phyloP scores from a whole-genome alignment of 257 asterid species.

The Coffea eugenioides region DNA sequence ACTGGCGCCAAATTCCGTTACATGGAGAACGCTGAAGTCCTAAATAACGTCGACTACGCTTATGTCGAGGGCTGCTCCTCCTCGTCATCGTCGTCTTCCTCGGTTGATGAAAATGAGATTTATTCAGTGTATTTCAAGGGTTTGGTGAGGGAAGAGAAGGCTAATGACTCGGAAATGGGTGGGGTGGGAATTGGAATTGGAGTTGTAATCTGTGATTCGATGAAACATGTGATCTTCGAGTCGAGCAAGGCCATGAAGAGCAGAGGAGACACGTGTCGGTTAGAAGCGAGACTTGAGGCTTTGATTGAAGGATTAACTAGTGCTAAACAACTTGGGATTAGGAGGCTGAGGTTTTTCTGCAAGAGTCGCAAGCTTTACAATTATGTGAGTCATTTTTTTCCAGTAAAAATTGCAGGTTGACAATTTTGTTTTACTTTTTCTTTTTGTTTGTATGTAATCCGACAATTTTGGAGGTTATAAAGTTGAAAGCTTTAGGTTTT shows the following conservation, averaged over 20 bases:
- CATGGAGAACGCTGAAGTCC: not conserved
- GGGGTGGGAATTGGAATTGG: not conserved
- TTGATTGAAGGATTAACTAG: not conserved
- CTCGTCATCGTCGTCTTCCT: not conserved
- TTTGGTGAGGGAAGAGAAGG: not conserved
- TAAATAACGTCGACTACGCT: not conserved
- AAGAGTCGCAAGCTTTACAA: not conserved
- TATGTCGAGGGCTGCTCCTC: not conserved
- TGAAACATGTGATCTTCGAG: not conserved
- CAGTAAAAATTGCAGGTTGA: no score
- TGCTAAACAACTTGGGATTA: not conserved
- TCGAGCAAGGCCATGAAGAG: not conserved
- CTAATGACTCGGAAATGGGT: not conserved
- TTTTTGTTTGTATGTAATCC: no score
- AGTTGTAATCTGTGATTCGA: not conserved
- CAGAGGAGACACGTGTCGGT: not conserved
- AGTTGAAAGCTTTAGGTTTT: no score
- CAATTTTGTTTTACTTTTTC: not conserved
- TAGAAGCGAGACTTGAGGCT: not conserved
- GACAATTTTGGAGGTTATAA: no score
- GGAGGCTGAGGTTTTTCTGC: not conserved
- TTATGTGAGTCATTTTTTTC: not conserved
- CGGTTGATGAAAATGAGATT: not conserved
- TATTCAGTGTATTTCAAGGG: constrained; percentile 1
- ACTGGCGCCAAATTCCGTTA: no score